Evolutionary conservation across 2,329 filamentous ascomycete genomes (phyloP), one percentile per base, ranked within the genome.

Genomic region (Colletotrichum musae): DNA sequence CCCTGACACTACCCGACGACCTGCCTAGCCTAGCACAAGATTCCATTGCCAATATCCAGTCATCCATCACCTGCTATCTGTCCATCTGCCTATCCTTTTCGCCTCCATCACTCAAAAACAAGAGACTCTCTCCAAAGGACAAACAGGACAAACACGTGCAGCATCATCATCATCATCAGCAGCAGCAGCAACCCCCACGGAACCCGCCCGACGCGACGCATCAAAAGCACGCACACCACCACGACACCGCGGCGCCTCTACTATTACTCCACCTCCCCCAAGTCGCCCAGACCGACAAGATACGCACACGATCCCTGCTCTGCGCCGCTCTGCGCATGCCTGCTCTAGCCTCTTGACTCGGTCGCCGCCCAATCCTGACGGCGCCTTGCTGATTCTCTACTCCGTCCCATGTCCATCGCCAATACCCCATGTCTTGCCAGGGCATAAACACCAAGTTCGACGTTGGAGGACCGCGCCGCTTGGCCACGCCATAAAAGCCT

Each of bases 141-240:
- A 10, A 7, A 36, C 32, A 36, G 32, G 6, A 36, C 32, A 36
- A 36, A 12, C 32, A 36, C 32, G 32, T 36, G 32, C 32, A 3
- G 21, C 21, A 24, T 24, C 21, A 24, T 24, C 21, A 24, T 24
- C 21, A 24, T 24, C 21, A 24, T 24, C 21, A 24, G 21, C 21
- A 36, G 7, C 7, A 36, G 32, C 32, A 36, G 10, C 32, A 10
- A 7, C 32, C 61, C 24, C 54, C 62, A 66, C 56, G 62, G 66
- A 56, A 69, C 28, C 66, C 62, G 66, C 66, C 62, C 51, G 62
- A 66, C n/a, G 66, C 66, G 66, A 65, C 45, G 43, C 39, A 48
- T 21, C 64, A 45, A 59, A 21, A n/a, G 36, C n/a, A 58, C 16
- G 24, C 41, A 58, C 26, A 41, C 54, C 24, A 58, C 0, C 15